Base-by-base conservation (phyloP, 2,329 filamentous ascomycete species). In the Bipolaris oryzae region DNA sequence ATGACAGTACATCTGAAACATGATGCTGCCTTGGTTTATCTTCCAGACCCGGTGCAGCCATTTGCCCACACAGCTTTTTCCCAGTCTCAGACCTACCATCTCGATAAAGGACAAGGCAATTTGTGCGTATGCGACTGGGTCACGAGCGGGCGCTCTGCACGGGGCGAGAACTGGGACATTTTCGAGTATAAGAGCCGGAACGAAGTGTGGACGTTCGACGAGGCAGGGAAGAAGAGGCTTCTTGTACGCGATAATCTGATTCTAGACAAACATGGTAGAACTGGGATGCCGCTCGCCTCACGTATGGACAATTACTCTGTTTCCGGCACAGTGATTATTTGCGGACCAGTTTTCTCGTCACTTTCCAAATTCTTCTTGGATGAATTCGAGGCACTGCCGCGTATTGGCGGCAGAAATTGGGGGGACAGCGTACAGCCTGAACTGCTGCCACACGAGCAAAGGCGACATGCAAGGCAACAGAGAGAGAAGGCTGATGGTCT, bases 71-170 rank as follows among this genome's bases (percentile, higher is more conserved):
- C 91, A 70, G 85, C 89, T 41, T 98, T 96, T 76, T 86, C 89
- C 66, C 95, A 98, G 77, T 83, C 81, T 15, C 95, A 98, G 76
- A 84, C 87, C 18, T 97, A 97, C 76, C 84, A 84, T 33, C 51
- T 79, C 10, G 51, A 70, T n/a, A 34, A 76, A 89, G 48, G 80
- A 80, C 47, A 75, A 68, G 54, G 75, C 7, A 78, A 89, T 38
- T 78, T 98, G 13, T 96, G 92, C 71, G 83, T 96, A 2, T 80
- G 96, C 43, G 95, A 99, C 76, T 99, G 95, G 95, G 92, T 98
- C 6, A 96, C 88, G 2, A 90, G 94, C 70, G 95, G 95, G 7
- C 86, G 95, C 16, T 86, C 83, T 4, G 93, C 95, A 4, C 85
- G 90, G 44, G 93, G 92, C 21, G 95, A 99, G 77, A 84, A 91